Base-by-base conservation (phyloP, 805 yeast genomes). In the Yamadazyma olivae region DNA sequence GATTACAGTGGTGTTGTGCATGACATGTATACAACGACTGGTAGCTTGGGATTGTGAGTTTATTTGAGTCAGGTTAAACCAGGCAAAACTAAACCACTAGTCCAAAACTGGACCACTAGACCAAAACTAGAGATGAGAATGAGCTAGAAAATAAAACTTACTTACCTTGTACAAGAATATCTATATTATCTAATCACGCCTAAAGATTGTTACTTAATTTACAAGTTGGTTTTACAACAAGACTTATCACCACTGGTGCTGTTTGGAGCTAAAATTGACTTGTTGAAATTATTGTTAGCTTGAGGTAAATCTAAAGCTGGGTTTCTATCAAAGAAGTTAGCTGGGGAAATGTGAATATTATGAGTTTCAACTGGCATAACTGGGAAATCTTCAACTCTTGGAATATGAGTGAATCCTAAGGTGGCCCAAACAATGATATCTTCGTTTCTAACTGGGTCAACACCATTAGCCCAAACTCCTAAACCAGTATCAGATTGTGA, bases 321-420 rank as follows among this genome's bases (percentile, higher is more conserved):
- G 61, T 84, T 84, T 53, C 67, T 77, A 50, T 78, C 79, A 56
- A 83, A 84, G 76, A 84, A 84, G 38, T 85, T 83, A 49, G 75
- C 68, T 36, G 95, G 95, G 30, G 73, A 70, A 39, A 84, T 70
- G 40, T 75, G 70, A 48, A 83, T 79, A 48, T 56, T 62, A 66
- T 82, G 79, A 45, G 79, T 79, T 63, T 84, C 95, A 39, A 81
- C 85, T 22, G 93, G 90, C 95, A 84, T 84, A 35, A 84, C 90
- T 32, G 95, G 95, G 82, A 85, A 84, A 59, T 84, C 91, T 64
- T 84, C 95, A 24, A 81, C 79, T 53, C 86, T 74, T 50, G 93
- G 93, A 51, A 83, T 75, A 56, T 84, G 95, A 3, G 91, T 84
- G 66, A 84, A 74, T 18, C 87, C 89, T 56, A 84, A 57, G 30